Evolutionary conservation across 495 filamentous ascomycete genomes (phyloP), one percentile per base, ranked within the genome.

Genomic region (Penicillium desertorum): DNA sequence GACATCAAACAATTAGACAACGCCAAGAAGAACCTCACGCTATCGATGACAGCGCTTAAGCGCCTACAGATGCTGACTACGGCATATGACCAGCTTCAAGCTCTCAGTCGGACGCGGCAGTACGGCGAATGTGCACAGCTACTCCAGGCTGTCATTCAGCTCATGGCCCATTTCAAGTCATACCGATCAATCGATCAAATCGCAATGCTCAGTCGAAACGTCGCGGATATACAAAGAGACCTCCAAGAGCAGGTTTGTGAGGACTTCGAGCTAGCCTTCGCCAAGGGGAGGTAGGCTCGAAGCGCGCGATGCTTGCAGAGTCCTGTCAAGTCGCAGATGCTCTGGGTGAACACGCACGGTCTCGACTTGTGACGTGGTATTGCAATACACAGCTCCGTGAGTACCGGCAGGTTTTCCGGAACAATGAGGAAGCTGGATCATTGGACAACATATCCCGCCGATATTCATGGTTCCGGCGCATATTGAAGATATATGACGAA

Each of bases 151-250:
- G 94, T 99, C 39, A 85, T 98, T 58, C 94, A 99, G 81, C 85
- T 99, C 30, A 96, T 97, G 91, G 88, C 89, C 55, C 91, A 99
- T 76, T 99, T 99, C 83, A 96, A 96, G 71, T 94, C 90, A 66
- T 98, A 98, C 70, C 83, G 95, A 55, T 95, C 90, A 55, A 97
- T 99, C 42, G 92, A 97, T 68, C 94, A 99, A 78, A 98, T 99
- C 62, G 94, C 94, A 17, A 89, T 91, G 4, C 83, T 98, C 34
- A 92, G 90, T 65, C 84, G 90, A 43, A 96, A 96, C 66, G 94
- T 98, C 36, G 89, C 91, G 22, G 94, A 98, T 60, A 81, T 98
- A 52, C 96, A 98, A 73, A 80, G 93, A 41, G 94, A 98, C 71
- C 77, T 98, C 30, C 77, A 96, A 56, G 94, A 98, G 76, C 95